These are phyloP conservation scores for Cyclostephanos invisitatus DNA, from an alignment of 108 stramenopile genomes.

Conservation along the genomic window DNA sequence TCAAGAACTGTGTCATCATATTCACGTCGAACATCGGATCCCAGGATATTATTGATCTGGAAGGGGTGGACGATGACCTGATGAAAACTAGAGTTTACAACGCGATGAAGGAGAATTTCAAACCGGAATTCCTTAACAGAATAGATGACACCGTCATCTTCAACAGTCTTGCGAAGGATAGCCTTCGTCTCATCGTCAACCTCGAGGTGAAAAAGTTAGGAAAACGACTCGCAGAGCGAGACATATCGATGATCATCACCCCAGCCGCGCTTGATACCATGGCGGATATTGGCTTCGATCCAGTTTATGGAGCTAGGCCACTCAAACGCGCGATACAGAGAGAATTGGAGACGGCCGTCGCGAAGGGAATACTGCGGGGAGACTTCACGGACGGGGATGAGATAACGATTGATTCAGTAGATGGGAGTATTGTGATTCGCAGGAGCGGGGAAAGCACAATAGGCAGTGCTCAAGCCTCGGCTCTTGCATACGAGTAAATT, in stretches of 20 bases:
- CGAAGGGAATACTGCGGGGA: slow-evolving; percentile 81
- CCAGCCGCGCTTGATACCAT: slow-evolving; percentile 74
- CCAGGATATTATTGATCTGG: slow-evolving; percentile 85
- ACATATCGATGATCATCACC: slow-evolving; percentile 64
- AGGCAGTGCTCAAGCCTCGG: slow-evolving; percentile 1
- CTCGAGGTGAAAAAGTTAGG: slow-evolving; percentile 75
- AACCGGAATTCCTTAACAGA: slow-evolving; percentile 98
- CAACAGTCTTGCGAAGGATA: slow-evolving; percentile 81
- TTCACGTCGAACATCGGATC: slow-evolving; percentile 97
- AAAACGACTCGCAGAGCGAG: slow-evolving; percentile 67
- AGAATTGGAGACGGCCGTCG: slow-evolving; percentile 92
- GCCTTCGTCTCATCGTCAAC: slow-evolving; percentile 91
- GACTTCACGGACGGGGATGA: slow-evolving; percentile 81
- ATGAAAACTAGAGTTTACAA: slow-evolving; percentile 69
- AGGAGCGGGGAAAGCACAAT: slow-evolving; percentile 27
- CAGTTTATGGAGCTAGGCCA: slow-evolving; percentile 94
- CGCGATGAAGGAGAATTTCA: slow-evolving; percentile 90
- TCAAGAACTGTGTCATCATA: slow-evolving; percentile 94
- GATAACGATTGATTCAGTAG: slow-evolving; percentile 58
- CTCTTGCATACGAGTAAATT: not conserved
- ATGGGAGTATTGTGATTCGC: slow-evolving; percentile 29
- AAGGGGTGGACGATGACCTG: slow-evolving; percentile 58
- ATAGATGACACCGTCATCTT: slow-evolving; percentile 97
- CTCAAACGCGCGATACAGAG: slow-evolving; percentile 96
- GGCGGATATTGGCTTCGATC: slow-evolving; percentile 91